Evolutionary conservation across 2,329 filamentous ascomycete species (phyloP), one percentile per base, ranked within the genome.

Genomic region (Exophiala lecanii-corni): DNA sequence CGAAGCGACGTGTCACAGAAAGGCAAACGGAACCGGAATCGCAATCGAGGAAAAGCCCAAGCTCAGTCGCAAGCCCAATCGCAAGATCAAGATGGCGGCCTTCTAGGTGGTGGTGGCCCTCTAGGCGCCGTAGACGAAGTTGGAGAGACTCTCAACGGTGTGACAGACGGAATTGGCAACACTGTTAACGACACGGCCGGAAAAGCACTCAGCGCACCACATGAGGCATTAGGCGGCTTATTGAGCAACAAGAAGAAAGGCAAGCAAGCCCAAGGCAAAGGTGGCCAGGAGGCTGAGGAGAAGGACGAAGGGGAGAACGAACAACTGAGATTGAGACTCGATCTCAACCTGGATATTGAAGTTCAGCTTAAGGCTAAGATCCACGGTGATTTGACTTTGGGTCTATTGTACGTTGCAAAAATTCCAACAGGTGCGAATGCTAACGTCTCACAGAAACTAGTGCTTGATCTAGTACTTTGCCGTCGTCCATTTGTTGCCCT

Each of bases 351-450:
- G 47, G 77, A 80, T 58, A 77, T 81, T 57, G 77, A 81, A 58
- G 71, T 81, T 41, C 74, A 80, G 57, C 62, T 81, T 35, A 81
- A 81, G 67, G 77, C 77, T n/a, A 79, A 76, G 62, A 80, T 81
- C 53, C 76, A 79, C 51, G 77, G 77, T 64, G 77, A 81, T 55
- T 63, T 81, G 47, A 80, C 78, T n/a, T 58, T 81, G 41, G 76
- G 62, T 41, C 56, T 70, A 31, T 59, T 69, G 66, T 69, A 63
- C 62, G 66, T 67, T 37, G 23, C 20, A 23, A 35, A 4, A 16
- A 31, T 12, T 30, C 20, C 26, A 33, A 40, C 17, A 21, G 28
- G 23, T 18, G 39, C 43, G 37, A 52, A 47, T 43, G 47, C 50
- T 50, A 52, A 52, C 41, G 21, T 45, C 32, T 45, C 32, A 47